Conservation (phyloP, 768 basidiomycete species). For the Naganishia onofrii region DNA sequence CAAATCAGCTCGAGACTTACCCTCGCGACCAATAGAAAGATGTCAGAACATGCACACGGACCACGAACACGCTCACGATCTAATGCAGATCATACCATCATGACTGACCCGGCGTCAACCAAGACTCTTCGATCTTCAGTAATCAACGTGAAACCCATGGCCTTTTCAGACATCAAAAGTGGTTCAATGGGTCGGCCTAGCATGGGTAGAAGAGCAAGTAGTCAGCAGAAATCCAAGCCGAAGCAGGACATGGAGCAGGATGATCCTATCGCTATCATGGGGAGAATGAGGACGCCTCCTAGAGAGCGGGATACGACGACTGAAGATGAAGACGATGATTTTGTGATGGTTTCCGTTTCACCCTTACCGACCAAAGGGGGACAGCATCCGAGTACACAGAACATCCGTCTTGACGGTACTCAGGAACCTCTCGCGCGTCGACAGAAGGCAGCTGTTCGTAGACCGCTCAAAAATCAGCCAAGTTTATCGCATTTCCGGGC, state of each 20-base stretch:
- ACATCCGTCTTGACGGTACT: neutral
- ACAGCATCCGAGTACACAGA: neutral
- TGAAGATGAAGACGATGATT: conserved; percentile 31
- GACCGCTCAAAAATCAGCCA: conserved; percentile 8
- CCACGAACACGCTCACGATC: conserved; percentile 14
- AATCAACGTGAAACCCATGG: neutral
- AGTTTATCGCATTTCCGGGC: conserved; percentile 13
- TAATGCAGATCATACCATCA: neutral
- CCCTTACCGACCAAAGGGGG: conserved; percentile 15
- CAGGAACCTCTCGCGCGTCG: neutral
- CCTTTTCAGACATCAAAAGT: neutral
- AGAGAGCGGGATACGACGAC: conserved; percentile 6
- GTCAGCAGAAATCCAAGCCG: neutral
- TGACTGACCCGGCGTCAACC: neutral
- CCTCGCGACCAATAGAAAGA: neutral
- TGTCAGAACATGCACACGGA: neutral
- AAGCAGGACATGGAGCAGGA: neutral
- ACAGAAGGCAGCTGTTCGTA: neutral
- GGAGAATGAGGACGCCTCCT: conserved; percentile 10
- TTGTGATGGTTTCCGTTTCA: conserved; percentile 33
- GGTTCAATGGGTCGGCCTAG: neutral
- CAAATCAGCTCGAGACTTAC: neutral
- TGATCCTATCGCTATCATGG: conserved; percentile 20
- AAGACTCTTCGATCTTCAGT: neutral
- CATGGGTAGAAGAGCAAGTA: conserved; percentile 6